Base-by-base conservation (phyloP, 257 asterid genomes). In the Leonotis leonurus region DNA sequence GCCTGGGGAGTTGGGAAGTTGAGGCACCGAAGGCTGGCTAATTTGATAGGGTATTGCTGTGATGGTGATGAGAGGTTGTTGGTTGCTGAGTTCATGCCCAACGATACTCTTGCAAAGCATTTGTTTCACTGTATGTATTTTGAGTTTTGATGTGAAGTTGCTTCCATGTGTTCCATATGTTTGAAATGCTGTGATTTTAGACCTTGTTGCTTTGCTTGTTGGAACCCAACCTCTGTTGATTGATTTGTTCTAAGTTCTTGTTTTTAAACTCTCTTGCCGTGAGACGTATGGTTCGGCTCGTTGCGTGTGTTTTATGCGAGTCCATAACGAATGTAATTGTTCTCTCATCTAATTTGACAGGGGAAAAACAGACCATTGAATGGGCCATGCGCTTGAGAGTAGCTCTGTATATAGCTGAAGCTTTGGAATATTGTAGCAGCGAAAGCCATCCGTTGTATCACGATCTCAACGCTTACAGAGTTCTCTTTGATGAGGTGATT, bases 351-450 rank as follows among this genome's bases (percentile, higher is more conserved):
- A 25, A 48, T 64, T 67, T 56, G 43, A 30, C 74, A 86, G 89
- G 95, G 95, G 95, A 86, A 62, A 81, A 64, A 33, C 89, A 86
- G 78, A 82, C 91, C 11, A 77, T 83, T 18, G 86, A 81, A 69
- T 86, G 95, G 95, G 82, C 95, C 1, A 83, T 86, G 91, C 89
- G 95, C n/a, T 73, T 86, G 74, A 83, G 95, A 77, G 91, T 81
- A 17, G 95, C 91, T 0, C 64, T 86, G 54, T 69, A 66, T 53
- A 80, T 86, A 54, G 85, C 89, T 2, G 84, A 81, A 71, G 83
- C 89, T 69, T 78, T 81, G 30, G 83, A 78, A 56, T 83, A 83
- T 65, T 86, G 95, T 58, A 75, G 85, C 63, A 69, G 43, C 20
- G 79, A 78, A 70, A 87, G 88, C 37, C 91, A 56, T 18, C 78